Conservation (phyloP, 169 alveolate species). For the Cryptosporidium sp. region DNA sequence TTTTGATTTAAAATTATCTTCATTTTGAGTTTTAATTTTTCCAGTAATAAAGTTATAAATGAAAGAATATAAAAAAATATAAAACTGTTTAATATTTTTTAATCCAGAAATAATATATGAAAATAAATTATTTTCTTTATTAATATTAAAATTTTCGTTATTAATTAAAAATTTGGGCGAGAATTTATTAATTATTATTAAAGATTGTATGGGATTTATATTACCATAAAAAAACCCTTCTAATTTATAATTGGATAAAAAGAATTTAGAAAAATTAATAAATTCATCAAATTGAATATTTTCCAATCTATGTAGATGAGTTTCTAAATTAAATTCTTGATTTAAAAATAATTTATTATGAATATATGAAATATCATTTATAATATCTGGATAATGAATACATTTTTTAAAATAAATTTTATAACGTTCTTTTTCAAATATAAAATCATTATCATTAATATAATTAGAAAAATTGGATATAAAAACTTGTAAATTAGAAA, state of each 20-base stretch:
- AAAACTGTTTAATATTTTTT: too few species aligned
- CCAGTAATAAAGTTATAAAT: neutral
- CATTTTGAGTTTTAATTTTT: neutral
- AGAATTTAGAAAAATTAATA: neutral
- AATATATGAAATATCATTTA: neutral
- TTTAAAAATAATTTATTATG: neutral
- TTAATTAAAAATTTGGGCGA: neutral
- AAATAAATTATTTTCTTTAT: too few species aligned
- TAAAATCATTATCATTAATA: neutral
- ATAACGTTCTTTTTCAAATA: neutral
- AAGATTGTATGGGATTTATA: neutral
- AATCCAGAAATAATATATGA: too few species aligned
- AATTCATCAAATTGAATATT: neutral
- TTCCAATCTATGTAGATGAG: neutral
- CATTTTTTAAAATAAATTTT: neutral
- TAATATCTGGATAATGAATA: neutral
- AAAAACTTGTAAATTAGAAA: neutral
- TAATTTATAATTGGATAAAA: neutral
- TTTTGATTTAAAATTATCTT: neutral
- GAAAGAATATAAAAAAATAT: neutral
- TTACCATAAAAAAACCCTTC: slow-evolving; percentile 29
- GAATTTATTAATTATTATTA: neutral
- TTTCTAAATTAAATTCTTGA: slow-evolving; percentile 13
- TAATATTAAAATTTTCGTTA: neutral
- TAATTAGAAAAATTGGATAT: neutral